Evolutionary conservation across 176 grass and related monocot genomes (phyloP).

Genomic region (Oryza punctata): DNA sequence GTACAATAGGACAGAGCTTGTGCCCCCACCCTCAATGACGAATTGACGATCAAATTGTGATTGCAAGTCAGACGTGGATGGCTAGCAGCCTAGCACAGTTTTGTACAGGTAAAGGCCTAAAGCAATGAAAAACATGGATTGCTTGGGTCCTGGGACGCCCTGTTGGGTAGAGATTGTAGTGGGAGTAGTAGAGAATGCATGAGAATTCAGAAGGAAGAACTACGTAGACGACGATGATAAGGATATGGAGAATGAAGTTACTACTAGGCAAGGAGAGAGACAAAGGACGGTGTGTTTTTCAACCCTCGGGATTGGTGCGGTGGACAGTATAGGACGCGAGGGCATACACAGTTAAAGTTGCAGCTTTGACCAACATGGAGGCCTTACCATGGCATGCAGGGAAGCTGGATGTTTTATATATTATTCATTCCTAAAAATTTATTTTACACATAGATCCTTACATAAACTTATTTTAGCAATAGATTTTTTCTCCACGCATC

Average conservation of each 20-base stretch:
- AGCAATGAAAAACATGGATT: background rate
- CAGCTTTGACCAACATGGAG: background rate
- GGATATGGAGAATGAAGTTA: background rate
- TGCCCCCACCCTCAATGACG: background rate
- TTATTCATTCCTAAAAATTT: too few species aligned
- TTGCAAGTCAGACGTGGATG: background rate
- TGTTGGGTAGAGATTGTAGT: too few species aligned
- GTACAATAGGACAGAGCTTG: background rate
- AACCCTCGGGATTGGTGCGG: constrained; percentile 7
- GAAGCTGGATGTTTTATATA: too few species aligned
- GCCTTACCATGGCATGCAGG: too few species aligned
- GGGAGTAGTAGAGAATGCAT: too few species aligned
- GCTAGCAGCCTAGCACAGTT: background rate
- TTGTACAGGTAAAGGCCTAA: background rate
- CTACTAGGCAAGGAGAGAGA: background rate
- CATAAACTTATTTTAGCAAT: too few species aligned
- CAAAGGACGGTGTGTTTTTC: background rate
- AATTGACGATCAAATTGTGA: background rate
- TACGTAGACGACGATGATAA: background rate
- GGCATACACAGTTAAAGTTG: background rate
- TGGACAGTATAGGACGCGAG: background rate
- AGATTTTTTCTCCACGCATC: too few species aligned
- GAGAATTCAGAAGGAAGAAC: background rate
- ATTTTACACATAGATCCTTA: too few species aligned
- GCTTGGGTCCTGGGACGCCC: background rate